A percentile compares a stretch with the other conserved stretches of the same genome.
These are phyloP conservation scores for Hymenoscyphus occultus DNA, from an alignment of 2,329 filamentous ascomycete species.

Conservation along the genomic window DNA sequence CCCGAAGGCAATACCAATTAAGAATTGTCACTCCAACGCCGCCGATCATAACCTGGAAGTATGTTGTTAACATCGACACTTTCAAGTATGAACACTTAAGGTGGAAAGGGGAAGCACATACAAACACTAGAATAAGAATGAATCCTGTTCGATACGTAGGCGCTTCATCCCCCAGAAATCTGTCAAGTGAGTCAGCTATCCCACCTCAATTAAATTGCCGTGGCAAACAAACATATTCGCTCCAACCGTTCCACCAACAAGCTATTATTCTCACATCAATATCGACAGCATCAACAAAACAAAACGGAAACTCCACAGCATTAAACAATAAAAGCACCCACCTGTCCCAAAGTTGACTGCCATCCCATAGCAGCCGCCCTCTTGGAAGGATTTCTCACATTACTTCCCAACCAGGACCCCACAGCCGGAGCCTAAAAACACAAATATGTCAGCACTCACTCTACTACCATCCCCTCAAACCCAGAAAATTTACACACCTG, in stretches of 20 bases:
- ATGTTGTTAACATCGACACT: background rate
- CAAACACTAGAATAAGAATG: background rate
- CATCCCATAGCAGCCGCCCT: conserved; percentile 33
- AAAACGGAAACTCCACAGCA: background rate
- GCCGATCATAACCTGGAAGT: conserved; percentile 26
- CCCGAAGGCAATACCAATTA: conserved; percentile 18
- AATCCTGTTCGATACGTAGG: background rate
- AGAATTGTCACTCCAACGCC: conserved; percentile 16
- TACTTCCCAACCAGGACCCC: conserved; percentile 52
- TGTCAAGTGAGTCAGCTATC: background rate
- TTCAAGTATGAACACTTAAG: background rate
- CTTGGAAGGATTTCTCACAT: conserved; percentile 28
- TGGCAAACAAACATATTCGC: background rate
- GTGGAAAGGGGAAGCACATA: background rate
- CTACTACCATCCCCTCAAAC: too few relatives aligned
- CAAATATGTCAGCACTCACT: conserved; percentile 30
- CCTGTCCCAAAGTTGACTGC: conserved; percentile 34
- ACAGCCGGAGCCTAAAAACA: conserved; percentile 15
- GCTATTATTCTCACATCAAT: background rate
- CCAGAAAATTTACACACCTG: background rate
- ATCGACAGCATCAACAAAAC: too few relatives aligned
- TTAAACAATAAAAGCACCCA: background rate
- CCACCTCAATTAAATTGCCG: background rate
- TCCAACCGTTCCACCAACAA: background rate
- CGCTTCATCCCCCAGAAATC: background rate